Evolutionary conservation across 805 yeast genomes (phyloP), one percentile per base, ranked within the genome.

Genomic region (Yarrowia sp.): DNA sequence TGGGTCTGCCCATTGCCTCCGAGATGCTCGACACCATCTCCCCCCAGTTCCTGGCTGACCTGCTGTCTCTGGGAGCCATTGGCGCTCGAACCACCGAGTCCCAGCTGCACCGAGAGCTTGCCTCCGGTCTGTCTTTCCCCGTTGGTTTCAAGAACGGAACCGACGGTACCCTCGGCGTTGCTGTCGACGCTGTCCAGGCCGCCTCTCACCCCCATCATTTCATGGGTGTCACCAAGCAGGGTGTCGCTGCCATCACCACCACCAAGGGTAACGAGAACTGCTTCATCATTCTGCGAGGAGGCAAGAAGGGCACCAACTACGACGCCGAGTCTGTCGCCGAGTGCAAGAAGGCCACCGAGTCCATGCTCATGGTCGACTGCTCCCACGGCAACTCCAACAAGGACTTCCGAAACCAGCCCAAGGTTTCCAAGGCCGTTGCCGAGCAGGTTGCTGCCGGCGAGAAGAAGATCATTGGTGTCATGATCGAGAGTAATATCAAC

Each of bases 1-100:
- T 81, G 72, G 93, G 92, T 66, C 76, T 93, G 66, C 98, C 99
- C 64, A 93, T 93, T 72, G 99, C 96, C 63, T 88, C 95, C 48
- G 99, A 93, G 79, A 95, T 93, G 99, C 85, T 93, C 77, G 99
- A 93, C 77, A 95, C 98, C 67, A 93, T 93, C 68, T 90, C 97
- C 35, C 99, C 99, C 19, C 99, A 93, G 82, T 93, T 83, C 83
- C 83, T 93, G 70, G 87, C 93, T 26, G 99, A 95, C 76, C 82
- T 92, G 71, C 82, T 93, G 69, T 88, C 96, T 35, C 86, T 93
- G 70, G 99, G 99, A 73, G 99, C 99, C 67, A 92, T 93, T 78
- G 99, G 99, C 74, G 99, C 99, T 65, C 88, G 99, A 81, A 93
- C 99, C 66, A 93, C 99, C 54, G 99, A 93, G 80, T 93, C 98